Base-by-base conservation (phyloP, 1,139 yeast genomes). In the Sugiyamaella sp. region DNA sequence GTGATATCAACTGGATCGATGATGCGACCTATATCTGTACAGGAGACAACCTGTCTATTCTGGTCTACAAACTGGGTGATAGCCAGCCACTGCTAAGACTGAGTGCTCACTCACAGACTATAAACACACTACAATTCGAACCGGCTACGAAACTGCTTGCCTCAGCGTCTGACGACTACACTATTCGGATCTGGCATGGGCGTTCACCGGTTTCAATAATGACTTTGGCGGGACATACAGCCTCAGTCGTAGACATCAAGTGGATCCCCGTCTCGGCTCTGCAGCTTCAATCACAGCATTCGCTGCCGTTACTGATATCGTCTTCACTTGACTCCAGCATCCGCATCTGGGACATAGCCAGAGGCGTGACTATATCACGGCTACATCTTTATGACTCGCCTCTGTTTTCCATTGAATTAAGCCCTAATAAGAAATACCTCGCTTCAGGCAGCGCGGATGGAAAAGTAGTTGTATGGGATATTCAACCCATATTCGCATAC, bases 81-180 rank as follows among this genome's bases (percentile, higher is more conserved):
- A 71, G 72, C 37, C 69, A 69, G 38, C 82, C 88, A 0, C 69
- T 84, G 1, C 89, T 93, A 2, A 75, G 77, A 44, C 75, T 89
- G 47, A 67, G 78, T 20, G 97, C 96, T 1, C 97, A 89, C 65
- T 74, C 79, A 10, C 80, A 81, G 50, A 74, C 82, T 0, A 78
- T 88, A 12, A 77, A 87, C n/a, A 72, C 73, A 2, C 73, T 87
- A 14, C 70, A 72, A 40, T 88, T 85, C 66, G 82, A 85, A 61
- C 60, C 68, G 1, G 66, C 69, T 1, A 72, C 80, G 3, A 81
- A 80, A 59, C 68, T 85, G 40, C 74, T 90, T 44, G 84, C 89
- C 1, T 82, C 91, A 1, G 84, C 88, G 12, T 84, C 95, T 1
- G 96, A 88, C 66, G 97, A 90, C 66, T 79, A 80, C 54, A 73